Evolutionary conservation across 371 early-diverging fungal species (phyloP).

Genomic region (Mucor circinelloides): DNA sequence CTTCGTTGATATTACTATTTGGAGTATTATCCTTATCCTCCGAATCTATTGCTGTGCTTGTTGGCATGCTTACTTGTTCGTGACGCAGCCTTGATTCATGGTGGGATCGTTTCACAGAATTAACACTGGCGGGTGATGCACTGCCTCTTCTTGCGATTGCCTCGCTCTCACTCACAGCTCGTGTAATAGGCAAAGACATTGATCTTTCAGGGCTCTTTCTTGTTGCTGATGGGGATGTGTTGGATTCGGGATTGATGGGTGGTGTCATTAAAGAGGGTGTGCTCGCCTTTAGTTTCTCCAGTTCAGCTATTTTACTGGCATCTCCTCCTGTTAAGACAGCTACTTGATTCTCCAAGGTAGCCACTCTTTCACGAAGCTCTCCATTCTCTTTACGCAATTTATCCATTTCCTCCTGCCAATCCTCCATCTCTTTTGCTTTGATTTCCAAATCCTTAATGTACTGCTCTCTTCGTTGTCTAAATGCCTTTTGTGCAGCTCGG

Average conservation of each 20-base stretch:
- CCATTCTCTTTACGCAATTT: conserved; percentile 43
- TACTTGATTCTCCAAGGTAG: conserved; percentile 16
- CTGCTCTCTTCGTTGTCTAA: conserved; percentile 49
- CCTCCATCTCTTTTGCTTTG: conserved; percentile 47
- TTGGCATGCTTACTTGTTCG: not conserved
- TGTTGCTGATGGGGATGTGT: not conserved
- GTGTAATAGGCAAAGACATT: not conserved
- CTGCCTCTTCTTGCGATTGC: conserved; percentile 4
- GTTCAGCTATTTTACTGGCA: conserved; percentile 1
- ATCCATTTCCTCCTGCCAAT: conserved; percentile 53
- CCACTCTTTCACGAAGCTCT: conserved; percentile 25
- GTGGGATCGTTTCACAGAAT: not conserved
- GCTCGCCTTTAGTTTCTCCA: conserved; percentile 15
- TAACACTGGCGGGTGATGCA: not conserved
- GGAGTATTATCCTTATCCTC: not conserved
- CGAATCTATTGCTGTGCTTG: not conserved
- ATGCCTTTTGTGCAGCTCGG: conserved; percentile 51
- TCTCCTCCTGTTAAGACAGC: conserved; percentile 15
- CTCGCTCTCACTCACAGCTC: not conserved
- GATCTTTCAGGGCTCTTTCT: conserved; percentile 3
- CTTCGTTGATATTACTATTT: not conserved
- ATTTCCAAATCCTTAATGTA: conserved; percentile 53
- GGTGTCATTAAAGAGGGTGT: conserved; percentile 8
- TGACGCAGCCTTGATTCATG: conserved; percentile 2
- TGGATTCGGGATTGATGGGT: not conserved